phyloP scores from a whole-genome alignment of 1,284 basidiomycete species.

The Sanghuangporus weigelae region DNA sequence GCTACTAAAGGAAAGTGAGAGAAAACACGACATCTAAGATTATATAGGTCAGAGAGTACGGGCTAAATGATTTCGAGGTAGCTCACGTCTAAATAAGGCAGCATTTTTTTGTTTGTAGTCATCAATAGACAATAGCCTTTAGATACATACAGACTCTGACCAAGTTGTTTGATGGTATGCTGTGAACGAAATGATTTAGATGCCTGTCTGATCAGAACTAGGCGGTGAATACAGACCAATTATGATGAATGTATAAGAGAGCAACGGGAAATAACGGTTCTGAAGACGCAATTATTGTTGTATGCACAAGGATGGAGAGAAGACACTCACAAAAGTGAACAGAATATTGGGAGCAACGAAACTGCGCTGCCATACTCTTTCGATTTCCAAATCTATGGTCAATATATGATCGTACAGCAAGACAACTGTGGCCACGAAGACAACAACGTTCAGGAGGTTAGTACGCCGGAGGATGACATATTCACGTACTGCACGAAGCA shows the following conservation, averaged over 20 bases:
- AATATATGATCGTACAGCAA: constrained; percentile 22
- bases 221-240: not conserved
- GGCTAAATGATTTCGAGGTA: too few relatives aligned
- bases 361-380: constrained; percentile 13
- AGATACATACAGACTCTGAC: constrained; percentile 1
- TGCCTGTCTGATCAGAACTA: too few relatives aligned
- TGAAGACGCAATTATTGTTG: not conserved
- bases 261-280: constrained; percentile 11
- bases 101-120: too few relatives aligned
- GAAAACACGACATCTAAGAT: too few relatives aligned
- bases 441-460: not conserved
- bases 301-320: not conserved
- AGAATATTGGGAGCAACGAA: constrained; percentile 1
- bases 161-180: constrained; percentile 5
- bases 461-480: too few relatives aligned
- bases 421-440: not conserved
- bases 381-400: constrained; percentile 22
- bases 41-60: too few relatives aligned
- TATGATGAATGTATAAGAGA: constrained; percentile 3
- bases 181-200: not conserved
- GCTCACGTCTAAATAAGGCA: too few relatives aligned
- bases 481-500: constrained; percentile 4
- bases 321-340: constrained; percentile 8
- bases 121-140: too few relatives aligned
- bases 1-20: too few relatives aligned